A percentile compares a stretch with the other conserved stretches of the same genome.
Evolutionary conservation across 306 rosid genomes (phyloP).

Genomic region (Oxytropis ochrocephala): DNA sequence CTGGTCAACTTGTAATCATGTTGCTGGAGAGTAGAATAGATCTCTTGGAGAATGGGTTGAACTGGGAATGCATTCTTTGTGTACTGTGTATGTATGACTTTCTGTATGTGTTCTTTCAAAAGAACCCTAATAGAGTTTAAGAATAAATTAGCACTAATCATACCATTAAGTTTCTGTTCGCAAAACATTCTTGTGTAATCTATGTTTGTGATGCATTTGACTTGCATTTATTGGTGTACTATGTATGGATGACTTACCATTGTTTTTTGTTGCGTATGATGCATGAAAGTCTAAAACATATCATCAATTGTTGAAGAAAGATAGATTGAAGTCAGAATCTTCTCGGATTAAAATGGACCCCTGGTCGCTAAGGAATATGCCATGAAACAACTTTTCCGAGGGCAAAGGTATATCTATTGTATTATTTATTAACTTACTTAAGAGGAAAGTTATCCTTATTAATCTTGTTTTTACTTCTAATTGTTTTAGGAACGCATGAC

Average conservation of each 20-base stretch:
- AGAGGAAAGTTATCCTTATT: not conserved
- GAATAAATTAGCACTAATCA: not conserved
- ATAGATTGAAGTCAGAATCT: constrained; percentile 52
- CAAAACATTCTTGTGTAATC: not conserved
- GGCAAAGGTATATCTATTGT: constrained; percentile 57
- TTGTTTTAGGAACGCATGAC: constrained; percentile 80
- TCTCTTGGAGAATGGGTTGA: no score
- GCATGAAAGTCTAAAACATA: constrained; percentile 61
- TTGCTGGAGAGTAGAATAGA: no score
- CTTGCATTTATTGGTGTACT: not conserved
- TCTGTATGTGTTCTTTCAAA: no score
- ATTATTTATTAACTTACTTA: not conserved
- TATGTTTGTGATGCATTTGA: no score
- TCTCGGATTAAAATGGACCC: constrained; percentile 49
- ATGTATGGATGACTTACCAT: not conserved
- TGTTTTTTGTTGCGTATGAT: constrained; percentile 5
- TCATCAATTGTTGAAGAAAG: constrained; percentile 78
- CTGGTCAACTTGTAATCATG: no score
- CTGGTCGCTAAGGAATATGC: constrained; percentile 78
- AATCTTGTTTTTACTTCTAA: constrained; percentile 15
- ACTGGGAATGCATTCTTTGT: no score
- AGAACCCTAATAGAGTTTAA: no score
- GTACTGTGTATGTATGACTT: no score
- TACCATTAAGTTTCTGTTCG: not conserved
- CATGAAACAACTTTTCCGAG: constrained; percentile 63